Conservation (phyloP, 345 rosid genomes). For the Chamaenerion angustifolium region DNA sequence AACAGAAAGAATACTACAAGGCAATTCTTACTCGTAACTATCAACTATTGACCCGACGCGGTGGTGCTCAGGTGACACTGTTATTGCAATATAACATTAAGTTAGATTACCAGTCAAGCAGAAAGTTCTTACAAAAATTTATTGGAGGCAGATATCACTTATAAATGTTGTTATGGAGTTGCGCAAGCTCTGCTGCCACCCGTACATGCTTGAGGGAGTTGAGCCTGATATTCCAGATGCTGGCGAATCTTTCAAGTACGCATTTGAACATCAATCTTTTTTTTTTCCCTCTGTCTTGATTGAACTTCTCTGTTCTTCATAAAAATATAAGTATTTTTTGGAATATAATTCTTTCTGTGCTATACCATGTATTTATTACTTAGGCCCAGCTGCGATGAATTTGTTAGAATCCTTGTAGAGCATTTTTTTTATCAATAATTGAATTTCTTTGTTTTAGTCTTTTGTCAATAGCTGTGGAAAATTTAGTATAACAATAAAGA, state of each 20-base stretch:
- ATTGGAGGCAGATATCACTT: constrained; percentile 62
- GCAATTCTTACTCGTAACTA: constrained; percentile 92
- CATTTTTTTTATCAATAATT: not conserved
- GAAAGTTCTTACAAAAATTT: constrained; percentile 7
- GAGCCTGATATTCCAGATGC: constrained; percentile 65
- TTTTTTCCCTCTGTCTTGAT: no score
- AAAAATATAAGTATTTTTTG: no score
- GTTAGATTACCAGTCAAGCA: no score
- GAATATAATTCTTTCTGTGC: no score
- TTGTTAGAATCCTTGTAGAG: no score
- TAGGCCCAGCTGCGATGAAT: no score
- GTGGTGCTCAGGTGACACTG: constrained; percentile 71
- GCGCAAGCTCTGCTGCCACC: constrained; percentile 98
- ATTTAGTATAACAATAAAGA: no score
- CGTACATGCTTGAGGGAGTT: constrained; percentile 92
- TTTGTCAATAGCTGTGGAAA: no score
- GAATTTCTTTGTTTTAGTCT: not conserved
- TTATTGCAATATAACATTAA: constrained; percentile 21
- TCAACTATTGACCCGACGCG: constrained; percentile 72
- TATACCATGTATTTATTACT: no score
- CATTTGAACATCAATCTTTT: not conserved
- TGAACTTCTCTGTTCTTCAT: no score
- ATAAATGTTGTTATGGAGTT: constrained; percentile 97
- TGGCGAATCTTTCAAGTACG: constrained; percentile 66
- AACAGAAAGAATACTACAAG: constrained; percentile 93